Percentiles rank a stretch among this genome's conserved stretches.
phyloP scores from a whole-genome alignment of 768 basidiomycete genomes.

The Basidioascus undulatus region DNA sequence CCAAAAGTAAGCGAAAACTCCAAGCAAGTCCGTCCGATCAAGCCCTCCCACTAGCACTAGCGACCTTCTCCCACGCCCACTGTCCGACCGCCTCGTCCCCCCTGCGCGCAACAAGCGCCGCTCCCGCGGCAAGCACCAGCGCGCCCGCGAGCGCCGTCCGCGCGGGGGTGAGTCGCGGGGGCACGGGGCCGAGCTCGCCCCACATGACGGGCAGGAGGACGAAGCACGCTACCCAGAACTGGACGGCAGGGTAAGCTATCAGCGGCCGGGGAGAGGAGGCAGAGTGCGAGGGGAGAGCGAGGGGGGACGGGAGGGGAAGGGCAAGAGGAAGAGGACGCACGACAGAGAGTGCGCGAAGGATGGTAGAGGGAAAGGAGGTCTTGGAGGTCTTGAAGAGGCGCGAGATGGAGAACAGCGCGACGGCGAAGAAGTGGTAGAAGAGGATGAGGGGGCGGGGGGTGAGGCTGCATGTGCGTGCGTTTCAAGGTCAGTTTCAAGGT shows the following conservation, averaged over 20 bases:
- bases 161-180: too few species aligned
- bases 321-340: constrained; percentile 1
- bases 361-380: constrained; percentile 17
- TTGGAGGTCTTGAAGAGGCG: constrained; percentile 46
- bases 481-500: not conserved
- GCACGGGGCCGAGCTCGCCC: too few species aligned
- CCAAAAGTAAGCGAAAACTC: too few species aligned
- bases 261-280: constrained; percentile 2
- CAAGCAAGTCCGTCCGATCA: too few species aligned
- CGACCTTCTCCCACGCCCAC: too few species aligned
- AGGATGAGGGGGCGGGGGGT: constrained; percentile 56
- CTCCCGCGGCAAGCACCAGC: too few species aligned
- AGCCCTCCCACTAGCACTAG: too few species aligned
- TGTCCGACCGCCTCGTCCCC: too few species aligned
- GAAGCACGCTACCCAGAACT: constrained; percentile 81
- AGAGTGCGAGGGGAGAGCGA: constrained; percentile 16
- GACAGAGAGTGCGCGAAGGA: constrained; percentile 18
- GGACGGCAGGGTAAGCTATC: constrained; percentile 1
- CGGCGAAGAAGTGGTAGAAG: constrained; percentile 76
- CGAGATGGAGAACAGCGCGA: constrained; percentile 88
- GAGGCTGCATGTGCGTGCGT: constrained; percentile 26
- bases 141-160: too few species aligned
- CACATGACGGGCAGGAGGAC: constrained; percentile 72
- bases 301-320: constrained; percentile 38
- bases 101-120: too few species aligned